These are phyloP conservation scores for Chaetomiaceae sp. DNA, from an alignment of 2,329 filamentous ascomycete species.

Conservation along the genomic window DNA sequence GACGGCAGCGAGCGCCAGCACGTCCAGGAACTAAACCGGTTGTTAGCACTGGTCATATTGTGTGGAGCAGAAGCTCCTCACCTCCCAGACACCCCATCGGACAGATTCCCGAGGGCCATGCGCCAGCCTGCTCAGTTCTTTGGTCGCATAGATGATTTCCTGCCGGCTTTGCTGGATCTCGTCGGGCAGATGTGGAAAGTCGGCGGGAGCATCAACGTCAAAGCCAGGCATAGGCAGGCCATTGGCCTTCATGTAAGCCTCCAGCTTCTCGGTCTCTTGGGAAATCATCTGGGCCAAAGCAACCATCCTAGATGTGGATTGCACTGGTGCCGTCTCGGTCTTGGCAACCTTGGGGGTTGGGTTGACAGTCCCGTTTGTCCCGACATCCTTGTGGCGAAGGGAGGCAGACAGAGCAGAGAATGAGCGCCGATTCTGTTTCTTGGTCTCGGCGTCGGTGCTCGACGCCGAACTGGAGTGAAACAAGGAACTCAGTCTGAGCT, in stretches of 20 bases:
- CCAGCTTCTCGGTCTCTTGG: slow-evolving; percentile 43
- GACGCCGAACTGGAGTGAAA: slow-evolving; percentile 25
- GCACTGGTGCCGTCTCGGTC: slow-evolving; percentile 3
- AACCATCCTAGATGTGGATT: slow-evolving; percentile 35
- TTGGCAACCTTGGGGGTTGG: background rate
- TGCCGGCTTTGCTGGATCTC: slow-evolving; percentile 41
- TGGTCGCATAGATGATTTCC: slow-evolving; percentile 43
- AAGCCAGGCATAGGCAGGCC: slow-evolving; percentile 39
- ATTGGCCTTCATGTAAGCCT: slow-evolving; percentile 40
- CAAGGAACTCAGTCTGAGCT: slow-evolving; percentile 32
- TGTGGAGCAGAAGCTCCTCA: slow-evolving; percentile 27
- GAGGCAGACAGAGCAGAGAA: slow-evolving; percentile 27
- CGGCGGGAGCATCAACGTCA: slow-evolving; percentile 36
- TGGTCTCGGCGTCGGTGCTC: slow-evolving; percentile 25
- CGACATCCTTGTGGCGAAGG: slow-evolving; percentile 20
- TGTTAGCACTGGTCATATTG: background rate
- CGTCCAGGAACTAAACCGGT: slow-evolving; percentile 40
- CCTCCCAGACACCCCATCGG: slow-evolving; percentile 47
- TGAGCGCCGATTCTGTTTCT: slow-evolving; percentile 32
- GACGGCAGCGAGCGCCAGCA: slow-evolving; percentile 44
- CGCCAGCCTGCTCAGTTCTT: slow-evolving; percentile 41
- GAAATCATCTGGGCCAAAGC: slow-evolving; percentile 43
- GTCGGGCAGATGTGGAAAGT: slow-evolving; percentile 43
- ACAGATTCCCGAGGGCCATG: slow-evolving; percentile 46
- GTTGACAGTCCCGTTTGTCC: slow-evolving; percentile 15